A percentile compares a stretch with the other conserved stretches of the same genome.
Evolutionary conservation across 2,329 filamentous ascomycete species (phyloP).

Genomic region (Neobulgaria alba): DNA sequence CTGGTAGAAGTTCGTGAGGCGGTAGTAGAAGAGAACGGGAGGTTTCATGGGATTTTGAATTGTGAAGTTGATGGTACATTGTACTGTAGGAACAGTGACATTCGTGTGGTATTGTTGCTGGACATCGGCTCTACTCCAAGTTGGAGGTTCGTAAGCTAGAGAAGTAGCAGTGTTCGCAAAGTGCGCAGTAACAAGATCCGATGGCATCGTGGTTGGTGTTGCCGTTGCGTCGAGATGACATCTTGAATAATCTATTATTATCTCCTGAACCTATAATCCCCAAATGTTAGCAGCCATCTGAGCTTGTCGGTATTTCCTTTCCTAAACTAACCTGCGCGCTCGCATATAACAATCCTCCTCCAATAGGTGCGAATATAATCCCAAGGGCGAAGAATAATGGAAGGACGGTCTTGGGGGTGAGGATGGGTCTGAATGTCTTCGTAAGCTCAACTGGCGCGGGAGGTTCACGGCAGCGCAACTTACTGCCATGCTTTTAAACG

Average conservation of each 20-base stretch:
- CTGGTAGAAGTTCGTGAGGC: conserved; percentile 96
- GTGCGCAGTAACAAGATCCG: conserved; percentile 50
- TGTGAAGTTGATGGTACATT: conserved; percentile 68
- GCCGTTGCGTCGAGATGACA: conserved; percentile 53
- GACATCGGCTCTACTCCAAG: conserved; percentile 25
- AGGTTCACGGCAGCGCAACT: conserved; percentile 30
- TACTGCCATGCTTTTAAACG: conserved; percentile 98
- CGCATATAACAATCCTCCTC: conserved; percentile 76
- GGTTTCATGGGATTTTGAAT: conserved; percentile 72
- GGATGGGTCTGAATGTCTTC: conserved; percentile 59
- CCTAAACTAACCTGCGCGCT: conserved; percentile 58
- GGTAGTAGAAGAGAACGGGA: conserved; percentile 89
- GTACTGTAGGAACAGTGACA: conserved; percentile 31
- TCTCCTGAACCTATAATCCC: conserved; percentile 66
- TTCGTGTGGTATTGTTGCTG: conserved; percentile 33
- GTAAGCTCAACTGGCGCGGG: conserved; percentile 15
- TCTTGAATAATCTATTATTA: conserved; percentile 81
- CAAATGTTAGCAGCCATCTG: conserved; percentile 8
- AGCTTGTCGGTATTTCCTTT: neutral
- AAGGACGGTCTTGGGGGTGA: conserved; percentile 88
- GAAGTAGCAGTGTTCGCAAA: conserved; percentile 50
- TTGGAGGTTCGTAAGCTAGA: conserved; percentile 15
- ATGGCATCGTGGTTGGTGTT: conserved; percentile 44
- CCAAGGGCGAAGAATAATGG: conserved; percentile 87
- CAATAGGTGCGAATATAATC: conserved; percentile 88